Evolutionary conservation across 495 filamentous ascomycete species (phyloP).

Genomic region (Trichoderma erinaceum): DNA sequence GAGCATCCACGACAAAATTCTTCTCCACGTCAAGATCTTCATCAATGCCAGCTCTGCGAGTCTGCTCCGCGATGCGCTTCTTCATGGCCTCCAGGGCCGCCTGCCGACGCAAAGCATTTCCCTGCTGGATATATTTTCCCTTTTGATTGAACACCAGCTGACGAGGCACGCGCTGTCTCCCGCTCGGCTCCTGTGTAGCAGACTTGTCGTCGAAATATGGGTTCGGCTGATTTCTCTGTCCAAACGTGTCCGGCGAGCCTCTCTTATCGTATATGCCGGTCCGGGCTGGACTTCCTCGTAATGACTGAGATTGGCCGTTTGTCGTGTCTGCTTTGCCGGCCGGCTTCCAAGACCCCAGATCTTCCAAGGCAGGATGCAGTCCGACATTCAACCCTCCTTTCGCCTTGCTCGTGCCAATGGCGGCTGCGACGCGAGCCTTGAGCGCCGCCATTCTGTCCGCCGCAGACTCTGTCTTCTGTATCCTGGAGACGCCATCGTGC

Average conservation of each 20-base stretch:
- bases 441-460: conserved; percentile 57
- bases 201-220: conserved; percentile 80
- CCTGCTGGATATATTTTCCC: conserved; percentile 94
- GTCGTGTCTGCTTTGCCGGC: conserved; percentile 24
- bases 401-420: conserved; percentile 54
- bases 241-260: background rate
- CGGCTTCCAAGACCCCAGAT: conserved; percentile 59
- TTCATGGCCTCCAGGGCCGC: conserved; percentile 91
- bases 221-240: conserved; percentile 48
- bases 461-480: conserved; percentile 48
- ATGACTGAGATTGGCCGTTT: conserved; percentile 23
- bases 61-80: conserved; percentile 77
- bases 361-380: conserved; percentile 81
- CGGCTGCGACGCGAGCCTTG: conserved; percentile 76
- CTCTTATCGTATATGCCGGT: conserved; percentile 1
- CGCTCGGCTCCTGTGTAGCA: conserved; percentile 54
- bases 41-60: conserved; percentile 80
- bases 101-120: conserved; percentile 77
- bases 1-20: conserved; percentile 74
- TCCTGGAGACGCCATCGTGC: conserved; percentile 43
- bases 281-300: conserved; percentile 17
- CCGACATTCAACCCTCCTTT: conserved; percentile 81
- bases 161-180: conserved; percentile 58
- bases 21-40: conserved; percentile 88
- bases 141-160: conserved; percentile 90